Evolutionary conservation across 192 early-diverging fungal species (phyloP), one percentile per base, ranked within the genome.

Genomic region (Coemansia sp.): DNA sequence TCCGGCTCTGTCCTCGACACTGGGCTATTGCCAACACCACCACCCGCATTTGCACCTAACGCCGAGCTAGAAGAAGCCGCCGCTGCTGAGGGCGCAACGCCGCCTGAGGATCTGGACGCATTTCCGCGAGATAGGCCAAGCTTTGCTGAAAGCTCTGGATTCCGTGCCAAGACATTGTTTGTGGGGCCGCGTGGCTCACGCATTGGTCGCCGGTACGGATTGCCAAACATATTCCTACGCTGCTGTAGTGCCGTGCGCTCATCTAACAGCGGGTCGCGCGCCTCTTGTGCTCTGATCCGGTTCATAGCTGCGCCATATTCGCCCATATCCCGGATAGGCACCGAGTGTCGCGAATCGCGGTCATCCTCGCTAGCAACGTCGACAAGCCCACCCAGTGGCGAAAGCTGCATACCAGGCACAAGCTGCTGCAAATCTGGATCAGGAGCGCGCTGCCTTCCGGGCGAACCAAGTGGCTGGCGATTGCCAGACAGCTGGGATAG

Each of bases 251-350:
- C 80, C 3, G 75, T 77, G 14, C 89, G 88, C 62, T 91, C 91
- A 49, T 88, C 86, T 40, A 87, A 66, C 38, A 88, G 70, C 10
- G 91, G 89, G 60, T 89, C 86, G 50, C 90, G 78, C 15, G 89
- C 74, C 32, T 82, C 85, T 11, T 84, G 78, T 34, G 77, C 71
- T 25, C 80, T 83, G 36, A 76, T 61, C 9, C 79, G 72, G n/a
- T 75, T 66, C 85, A 89, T 88, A 14, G 78, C 77, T 11, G 83
- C 73, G 3, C 79, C 75, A 62, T 90, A 90, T 46, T 88, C 84
- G 35, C 88, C 87, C 90, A 91, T 91, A 55, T 85, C 81, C 20
- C 85, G 84, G 10, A 91, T 91, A 0, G 91, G 87, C 53, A 89
- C 68, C 1, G 85, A 84, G 66, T 89, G 88, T 6, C 76, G 75